Evolutionary conservation across 768 basidiomycete genomes (phyloP).

Genomic region (Auriscalpium vulgare): DNA sequence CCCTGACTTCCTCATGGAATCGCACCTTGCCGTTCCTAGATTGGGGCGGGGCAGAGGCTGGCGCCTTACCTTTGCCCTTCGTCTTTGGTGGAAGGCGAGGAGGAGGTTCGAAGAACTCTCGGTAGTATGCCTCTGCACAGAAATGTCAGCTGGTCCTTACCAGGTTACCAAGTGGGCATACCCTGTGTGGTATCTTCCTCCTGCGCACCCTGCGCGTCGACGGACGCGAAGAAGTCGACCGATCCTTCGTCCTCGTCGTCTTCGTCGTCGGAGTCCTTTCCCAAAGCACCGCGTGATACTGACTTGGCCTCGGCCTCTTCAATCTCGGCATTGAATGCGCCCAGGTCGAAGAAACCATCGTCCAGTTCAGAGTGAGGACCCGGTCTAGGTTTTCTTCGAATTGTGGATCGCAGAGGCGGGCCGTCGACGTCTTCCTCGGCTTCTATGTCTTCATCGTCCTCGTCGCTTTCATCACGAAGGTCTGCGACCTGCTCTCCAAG

Average conservation of each 20-base stretch:
- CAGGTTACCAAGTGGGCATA: constrained; percentile 12
- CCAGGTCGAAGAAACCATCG: constrained; percentile 86
- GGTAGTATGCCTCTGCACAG: constrained; percentile 52
- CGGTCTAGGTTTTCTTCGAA: constrained; percentile 16
- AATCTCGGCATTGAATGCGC: constrained; percentile 80
- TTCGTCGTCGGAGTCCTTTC: constrained; percentile 40
- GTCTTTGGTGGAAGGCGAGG: constrained; percentile 14
- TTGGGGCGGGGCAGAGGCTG: constrained; percentile 12
- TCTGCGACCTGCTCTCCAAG: constrained; percentile 20
- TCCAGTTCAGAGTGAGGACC: constrained; percentile 50
- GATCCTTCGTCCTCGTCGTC: constrained; percentile 50
- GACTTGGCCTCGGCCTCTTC: constrained; percentile 66
- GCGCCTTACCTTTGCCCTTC: constrained; percentile 17
- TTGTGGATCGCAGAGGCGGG: constrained; percentile 19
- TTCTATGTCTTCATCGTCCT: constrained; percentile 15
- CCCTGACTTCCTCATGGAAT: constrained; percentile 73
- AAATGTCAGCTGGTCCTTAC: constrained; percentile 3
- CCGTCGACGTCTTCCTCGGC: constrained; percentile 9
- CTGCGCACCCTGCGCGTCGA: constrained; percentile 38
- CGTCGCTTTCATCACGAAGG: constrained; percentile 15
- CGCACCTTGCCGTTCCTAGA: constrained; percentile 44
- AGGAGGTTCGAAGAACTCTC: constrained; percentile 77
- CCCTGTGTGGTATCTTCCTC: constrained; percentile 35
- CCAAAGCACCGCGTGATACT: constrained; percentile 53
- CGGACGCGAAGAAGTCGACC: constrained; percentile 60